A percentile compares a stretch with the other conserved stretches of the same genome.
These are phyloP conservation scores for Beauveria medogensis DNA, from an alignment of 2,329 filamentous ascomycete species.

Conservation along the genomic window DNA sequence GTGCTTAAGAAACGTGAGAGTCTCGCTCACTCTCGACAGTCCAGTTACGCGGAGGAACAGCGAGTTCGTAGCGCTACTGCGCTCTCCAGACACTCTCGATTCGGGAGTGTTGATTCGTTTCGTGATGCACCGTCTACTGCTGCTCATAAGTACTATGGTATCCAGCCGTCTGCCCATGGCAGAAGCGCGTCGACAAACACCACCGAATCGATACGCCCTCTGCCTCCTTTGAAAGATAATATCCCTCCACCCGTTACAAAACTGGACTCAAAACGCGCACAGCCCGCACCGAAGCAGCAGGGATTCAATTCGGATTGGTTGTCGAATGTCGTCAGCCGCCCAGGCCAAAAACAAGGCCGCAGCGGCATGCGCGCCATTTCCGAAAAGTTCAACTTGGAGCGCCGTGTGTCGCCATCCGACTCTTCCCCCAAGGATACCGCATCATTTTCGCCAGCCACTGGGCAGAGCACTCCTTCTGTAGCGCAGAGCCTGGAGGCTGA, in stretches of 20 bases:
- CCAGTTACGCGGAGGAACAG: constrained; percentile 71
- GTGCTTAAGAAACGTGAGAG: constrained; percentile 73
- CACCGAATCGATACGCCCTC: constrained; percentile 44
- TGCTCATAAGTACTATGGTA: constrained; percentile 62
- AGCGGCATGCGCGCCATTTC: constrained; percentile 79
- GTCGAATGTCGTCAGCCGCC: constrained; percentile 40
- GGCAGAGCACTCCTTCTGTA: constrained; percentile 61
- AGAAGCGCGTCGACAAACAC: constrained; percentile 55
- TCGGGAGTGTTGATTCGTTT: constrained; percentile 70
- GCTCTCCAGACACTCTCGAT: constrained; percentile 65
- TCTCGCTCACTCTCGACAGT: constrained; percentile 53
- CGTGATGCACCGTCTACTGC: constrained; percentile 57
- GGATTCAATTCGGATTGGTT: constrained; percentile 50
- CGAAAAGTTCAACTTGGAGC: constrained; percentile 57
- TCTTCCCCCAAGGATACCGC: constrained; percentile 46
- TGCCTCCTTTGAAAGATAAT: constrained; percentile 44
- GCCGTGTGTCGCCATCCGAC: constrained; percentile 22
- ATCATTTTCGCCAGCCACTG: constrained; percentile 62
- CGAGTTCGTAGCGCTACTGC: constrained; percentile 57
- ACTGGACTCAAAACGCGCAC: constrained; percentile 35
- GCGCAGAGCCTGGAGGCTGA: constrained; percentile 71
- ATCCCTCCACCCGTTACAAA: constrained; percentile 52
- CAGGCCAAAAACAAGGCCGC: constrained; percentile 40
- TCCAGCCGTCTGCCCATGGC: constrained; percentile 40
- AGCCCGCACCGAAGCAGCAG: constrained; percentile 32